These are phyloP conservation scores for Amanita pseudoporphyria DNA, from an alignment of 768 basidiomycete species.

Conservation along the genomic window DNA sequence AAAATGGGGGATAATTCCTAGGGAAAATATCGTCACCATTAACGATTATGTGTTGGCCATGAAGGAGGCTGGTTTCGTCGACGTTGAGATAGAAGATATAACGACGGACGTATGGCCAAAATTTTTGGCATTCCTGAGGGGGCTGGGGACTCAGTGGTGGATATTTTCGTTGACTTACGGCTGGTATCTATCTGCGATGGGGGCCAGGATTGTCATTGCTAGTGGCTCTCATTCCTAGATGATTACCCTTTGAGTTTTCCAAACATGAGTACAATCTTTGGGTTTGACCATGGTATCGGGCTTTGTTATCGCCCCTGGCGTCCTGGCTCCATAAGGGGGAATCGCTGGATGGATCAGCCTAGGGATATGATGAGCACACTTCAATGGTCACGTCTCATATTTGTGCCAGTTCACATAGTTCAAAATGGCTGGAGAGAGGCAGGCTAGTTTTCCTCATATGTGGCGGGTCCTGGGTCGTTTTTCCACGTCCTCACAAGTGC, in stretches of 20 bases:
- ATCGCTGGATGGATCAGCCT: too few species aligned
- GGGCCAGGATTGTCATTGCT: slow-evolving; percentile 43
- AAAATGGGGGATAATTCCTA: slow-evolving; percentile 35
- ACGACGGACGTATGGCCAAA: slow-evolving; percentile 48
- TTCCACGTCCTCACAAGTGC: too few species aligned
- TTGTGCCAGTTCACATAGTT: too few species aligned
- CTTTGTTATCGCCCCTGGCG: too few species aligned
- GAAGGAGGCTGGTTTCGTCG: slow-evolving; percentile 39
- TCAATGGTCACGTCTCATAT: too few species aligned
- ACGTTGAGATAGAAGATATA: slow-evolving; percentile 48
- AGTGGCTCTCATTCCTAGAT: slow-evolving; percentile 19
- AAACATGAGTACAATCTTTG: slow-evolving; percentile 4
- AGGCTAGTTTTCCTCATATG: too few species aligned
- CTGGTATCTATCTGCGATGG: slow-evolving; percentile 23
- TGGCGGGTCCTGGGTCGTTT: too few species aligned
- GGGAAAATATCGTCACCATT: slow-evolving; percentile 36
- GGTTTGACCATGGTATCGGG: too few species aligned
- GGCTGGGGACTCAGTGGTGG: slow-evolving; percentile 32
- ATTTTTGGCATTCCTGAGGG: slow-evolving; percentile 40
- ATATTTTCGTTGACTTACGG: slow-evolving; percentile 30
- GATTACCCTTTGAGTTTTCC: background rate
- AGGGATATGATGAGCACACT: too few species aligned
- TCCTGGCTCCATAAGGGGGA: too few species aligned
- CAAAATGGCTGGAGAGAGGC: too few species aligned
- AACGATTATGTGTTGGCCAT: slow-evolving; percentile 35